Evolutionary conservation across 805 yeast species (phyloP), one percentile per base, ranked within the genome.

Genomic region (Monosporozyma yasuniensis): DNA sequence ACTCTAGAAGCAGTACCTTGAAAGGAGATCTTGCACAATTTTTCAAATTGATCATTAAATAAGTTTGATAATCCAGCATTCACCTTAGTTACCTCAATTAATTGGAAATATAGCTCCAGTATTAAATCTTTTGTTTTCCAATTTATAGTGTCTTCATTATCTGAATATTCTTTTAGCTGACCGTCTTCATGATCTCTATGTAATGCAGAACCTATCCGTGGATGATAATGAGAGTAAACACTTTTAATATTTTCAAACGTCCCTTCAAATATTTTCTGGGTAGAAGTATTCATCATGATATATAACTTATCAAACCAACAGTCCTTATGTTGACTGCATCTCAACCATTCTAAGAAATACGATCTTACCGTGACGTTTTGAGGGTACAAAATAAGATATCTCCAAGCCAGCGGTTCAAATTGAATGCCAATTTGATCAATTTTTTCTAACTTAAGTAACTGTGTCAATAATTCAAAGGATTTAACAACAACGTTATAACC

Each of bases 1-100:
- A 87, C 75, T 3, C 83, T 76, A 0, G 95, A 78, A 0, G 96
- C 85, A 0, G 96, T 80, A 0, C 95, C 88, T 10, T 84, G 74
- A 59, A 87, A 90, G 1, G 96, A 81, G 4, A 88, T 71, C 53
- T 84, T 82, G 25, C 90, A 82, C 38, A 91, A 66, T 14, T 41
- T 22, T 41, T 30, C 44, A 21, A 41, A 21, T 10, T 47, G 42
- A 9, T 42, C 32, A 22, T 11, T 16, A 9, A 21, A 22, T 14
- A 19, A 7, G 16, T 8, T 19, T 6, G 39, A 9, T 18, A 4
- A 7, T 9, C 30, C 19, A 4, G 22, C 42, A 10, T 32, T 30
- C 2, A 56, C 64, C 7, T 61, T 58, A 0, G 75, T 67, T 47
- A 73, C 70, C 3, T 18, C 10, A 16, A 35, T 16, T 8, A 35